Evolutionary conservation across 495 filamentous ascomycete genomes (phyloP), one percentile per base, ranked within the genome.

Genomic region (Parathielavia hyrcaniae): DNA sequence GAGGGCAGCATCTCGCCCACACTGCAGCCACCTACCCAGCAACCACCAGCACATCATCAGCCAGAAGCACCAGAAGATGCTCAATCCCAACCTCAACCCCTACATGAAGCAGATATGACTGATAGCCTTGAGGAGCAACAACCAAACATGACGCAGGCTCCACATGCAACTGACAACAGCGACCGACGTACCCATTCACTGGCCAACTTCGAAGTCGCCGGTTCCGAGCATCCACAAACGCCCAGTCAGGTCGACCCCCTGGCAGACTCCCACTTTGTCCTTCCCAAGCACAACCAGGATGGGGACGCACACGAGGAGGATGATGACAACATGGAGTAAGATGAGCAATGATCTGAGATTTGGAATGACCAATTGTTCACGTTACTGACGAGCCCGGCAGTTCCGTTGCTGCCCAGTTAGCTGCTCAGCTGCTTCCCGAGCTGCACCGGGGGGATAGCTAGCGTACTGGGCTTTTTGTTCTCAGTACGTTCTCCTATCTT

Each of bases 351-450:
- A 30, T n/a, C 26, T 30, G 3, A 30, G 26, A 30, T 3, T 3
- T 30, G 2, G 26, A 30, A 30, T 30, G 26, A 30, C 26, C 3
- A 30, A 3, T 3, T 30, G 26, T 30, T 30, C 6, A 6, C 26
- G 26, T 30, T 2, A 30, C 26, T 30, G 26, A 30, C 6, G 1
- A 7, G 2, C 3, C 19, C 1, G n/a, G 4, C 32, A 58, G 47
- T 30, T 48, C 14, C 17, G 55, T 63, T 0, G 57, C 59, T 4
- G 57, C 54, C 13, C 61, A 66, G 36, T 19, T 66, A 34, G 58
- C 63, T 5, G 61, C 63, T 8, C 63, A 63, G 50, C 50, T 66
- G 50, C 44, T 66, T n/a, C 63, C 63, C 2, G 63, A 63, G 41
- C 39, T 66, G 23, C 59, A 61, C 12, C 56, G 55, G 4, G 36